Evolutionary conservation across 345 rosid genomes (phyloP).

Genomic region (Lepidium africanum): DNA sequence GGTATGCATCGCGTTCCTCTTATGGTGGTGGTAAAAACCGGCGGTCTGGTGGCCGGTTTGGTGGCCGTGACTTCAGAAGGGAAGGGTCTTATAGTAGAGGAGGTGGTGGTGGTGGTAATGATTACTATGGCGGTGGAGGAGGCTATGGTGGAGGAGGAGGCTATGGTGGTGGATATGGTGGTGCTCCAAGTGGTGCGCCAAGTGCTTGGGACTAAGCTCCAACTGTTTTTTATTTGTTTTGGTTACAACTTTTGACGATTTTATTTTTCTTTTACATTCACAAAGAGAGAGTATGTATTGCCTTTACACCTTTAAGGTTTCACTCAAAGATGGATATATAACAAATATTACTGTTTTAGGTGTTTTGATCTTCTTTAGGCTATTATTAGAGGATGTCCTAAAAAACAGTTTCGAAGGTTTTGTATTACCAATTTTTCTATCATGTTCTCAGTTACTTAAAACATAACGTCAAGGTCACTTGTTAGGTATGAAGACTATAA

Average conservation of each 20-base stretch:
- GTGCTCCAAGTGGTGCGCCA: slow-evolving; percentile 34
- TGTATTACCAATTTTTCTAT: not conserved
- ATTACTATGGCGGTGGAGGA: slow-evolving; percentile 33
- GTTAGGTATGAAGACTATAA: not conserved
- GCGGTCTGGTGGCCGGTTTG: slow-evolving; percentile 79
- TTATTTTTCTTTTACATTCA: slow-evolving; percentile 14
- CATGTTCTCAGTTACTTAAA: not conserved
- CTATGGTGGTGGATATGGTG: slow-evolving; percentile 31
- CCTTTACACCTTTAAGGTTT: slow-evolving; percentile 10
- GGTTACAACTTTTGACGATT: slow-evolving; percentile 5
- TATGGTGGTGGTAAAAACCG: slow-evolving; percentile 60
- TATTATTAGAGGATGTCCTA: not conserved
- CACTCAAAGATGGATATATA: slow-evolving; percentile 21
- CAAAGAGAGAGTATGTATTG: slow-evolving; percentile 23
- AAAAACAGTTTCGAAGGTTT: not conserved
- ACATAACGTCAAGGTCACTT: not conserved
- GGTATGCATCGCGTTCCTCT: slow-evolving; percentile 69
- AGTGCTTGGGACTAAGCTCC: slow-evolving; percentile 65
- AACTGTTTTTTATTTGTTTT: slow-evolving; percentile 5
- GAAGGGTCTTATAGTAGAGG: slow-evolving; percentile 58
- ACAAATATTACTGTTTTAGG: slow-evolving; percentile 14
- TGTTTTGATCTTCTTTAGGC: not conserved
- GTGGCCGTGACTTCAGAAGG: slow-evolving; percentile 79
- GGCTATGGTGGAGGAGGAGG: slow-evolving; percentile 29
- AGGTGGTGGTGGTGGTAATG: slow-evolving; percentile 34